Conservation (phyloP, 129 eudicot species). For the Lactuca sativa region DNA sequence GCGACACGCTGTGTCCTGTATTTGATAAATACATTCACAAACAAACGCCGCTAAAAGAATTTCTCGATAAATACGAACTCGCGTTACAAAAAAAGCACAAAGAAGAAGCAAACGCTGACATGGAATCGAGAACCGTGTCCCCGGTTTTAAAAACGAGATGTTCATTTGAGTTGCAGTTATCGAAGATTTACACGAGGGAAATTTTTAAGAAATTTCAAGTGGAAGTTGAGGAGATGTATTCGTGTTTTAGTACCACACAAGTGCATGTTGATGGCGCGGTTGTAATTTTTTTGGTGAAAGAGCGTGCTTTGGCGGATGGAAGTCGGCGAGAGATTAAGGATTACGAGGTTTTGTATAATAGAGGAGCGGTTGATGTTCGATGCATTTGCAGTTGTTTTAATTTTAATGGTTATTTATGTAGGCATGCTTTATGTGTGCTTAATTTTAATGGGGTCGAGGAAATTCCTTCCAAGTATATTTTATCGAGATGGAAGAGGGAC, state of each 20-base stretch:
- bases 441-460: constrained; percentile 83
- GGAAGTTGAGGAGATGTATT: constrained; percentile 96
- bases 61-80: constrained; percentile 88
- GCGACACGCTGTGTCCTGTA: constrained; percentile 53
- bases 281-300: constrained; percentile 74
- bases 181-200: constrained; percentile 63
- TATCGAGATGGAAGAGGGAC: constrained; percentile 73
- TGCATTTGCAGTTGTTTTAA: constrained; percentile 91
- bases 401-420: constrained; percentile 74
- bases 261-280: constrained; percentile 70
- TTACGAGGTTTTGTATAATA: constrained; percentile 72
- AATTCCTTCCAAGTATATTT: constrained; percentile 67
- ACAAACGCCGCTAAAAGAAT: constrained; percentile 90
- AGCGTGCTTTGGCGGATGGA: constrained; percentile 65
- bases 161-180: constrained; percentile 77
- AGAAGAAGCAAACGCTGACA: constrained; percentile 71
- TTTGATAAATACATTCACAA: constrained; percentile 76
- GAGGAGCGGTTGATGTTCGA: constrained; percentile 73
- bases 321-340: constrained; percentile 72
- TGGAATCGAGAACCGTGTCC: constrained; percentile 59
- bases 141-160: constrained; percentile 72
- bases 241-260: constrained; percentile 89
- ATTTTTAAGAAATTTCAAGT: constrained; percentile 66
- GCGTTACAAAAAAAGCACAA: constrained; percentile 78
- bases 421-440: constrained; percentile 83